Conservation (phyloP, 1,284 basidiomycete genomes). For the Quambalaria eucalypti region DNA sequence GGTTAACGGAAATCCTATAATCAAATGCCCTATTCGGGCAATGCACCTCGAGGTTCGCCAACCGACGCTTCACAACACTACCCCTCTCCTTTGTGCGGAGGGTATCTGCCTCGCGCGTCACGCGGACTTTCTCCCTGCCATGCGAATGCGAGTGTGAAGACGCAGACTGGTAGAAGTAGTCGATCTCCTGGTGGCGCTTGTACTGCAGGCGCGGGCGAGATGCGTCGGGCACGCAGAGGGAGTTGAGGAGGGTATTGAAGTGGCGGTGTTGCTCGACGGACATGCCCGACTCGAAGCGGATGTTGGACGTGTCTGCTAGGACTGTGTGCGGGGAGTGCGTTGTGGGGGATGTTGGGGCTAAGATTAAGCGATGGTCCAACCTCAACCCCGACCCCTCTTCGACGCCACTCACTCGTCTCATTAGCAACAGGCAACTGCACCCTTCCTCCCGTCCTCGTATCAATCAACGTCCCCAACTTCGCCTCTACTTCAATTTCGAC, state of each 20-base stretch:
- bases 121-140: not conserved
- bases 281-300: not conserved
- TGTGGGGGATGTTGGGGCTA: not conserved
- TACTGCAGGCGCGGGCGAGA: not conserved
- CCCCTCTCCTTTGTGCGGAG: not conserved
- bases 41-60: conserved; percentile 1
- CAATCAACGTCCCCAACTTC: not conserved
- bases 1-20: not conserved
- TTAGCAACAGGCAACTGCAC: not conserved
- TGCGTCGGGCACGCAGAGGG: not conserved
- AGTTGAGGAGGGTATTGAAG: not conserved
- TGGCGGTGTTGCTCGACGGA: not conserved
- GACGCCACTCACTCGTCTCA: not conserved
- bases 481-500: not conserved
- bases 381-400: not conserved
- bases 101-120: not conserved
- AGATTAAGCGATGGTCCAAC: not conserved
- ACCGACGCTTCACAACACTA: not conserved
- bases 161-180: not conserved
- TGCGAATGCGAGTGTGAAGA: not conserved
- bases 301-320: not conserved
- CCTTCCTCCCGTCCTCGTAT: not conserved
- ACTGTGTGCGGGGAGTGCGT: not conserved
- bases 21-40: not conserved
- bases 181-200: conserved; percentile 1